These are phyloP conservation scores for Penicillium daleae DNA, from an alignment of 495 filamentous ascomycete genomes.

Conservation along the genomic window DNA sequence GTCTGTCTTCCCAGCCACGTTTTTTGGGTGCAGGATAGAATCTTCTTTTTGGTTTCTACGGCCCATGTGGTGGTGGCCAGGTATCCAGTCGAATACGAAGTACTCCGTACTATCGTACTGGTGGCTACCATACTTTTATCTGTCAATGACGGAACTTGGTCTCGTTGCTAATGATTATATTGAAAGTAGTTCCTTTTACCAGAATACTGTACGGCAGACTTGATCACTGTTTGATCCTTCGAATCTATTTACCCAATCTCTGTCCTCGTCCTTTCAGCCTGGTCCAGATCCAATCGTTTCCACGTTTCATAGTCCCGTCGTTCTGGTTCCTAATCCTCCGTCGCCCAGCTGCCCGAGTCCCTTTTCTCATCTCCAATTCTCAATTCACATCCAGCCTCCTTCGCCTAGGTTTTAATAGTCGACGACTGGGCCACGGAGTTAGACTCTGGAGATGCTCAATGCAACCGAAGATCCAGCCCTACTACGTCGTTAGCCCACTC, in stretches of 20 bases:
- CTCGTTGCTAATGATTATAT: too few relatives aligned
- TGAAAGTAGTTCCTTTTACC: too few relatives aligned
- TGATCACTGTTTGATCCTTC: too few relatives aligned
- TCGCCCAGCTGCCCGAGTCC: background rate
- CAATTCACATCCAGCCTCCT: background rate
- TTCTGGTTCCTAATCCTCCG: background rate
- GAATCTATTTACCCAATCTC: too few relatives aligned
- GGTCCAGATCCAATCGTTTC: background rate
- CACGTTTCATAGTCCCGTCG: background rate
- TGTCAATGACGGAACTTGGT: too few relatives aligned
- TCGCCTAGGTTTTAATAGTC: background rate
- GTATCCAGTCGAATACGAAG: background rate
- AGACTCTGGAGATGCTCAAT: background rate
- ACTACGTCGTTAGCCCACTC: background rate
- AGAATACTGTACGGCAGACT: too few relatives aligned
- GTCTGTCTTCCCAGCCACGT: conserved; percentile 16
- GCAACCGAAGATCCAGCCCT: background rate
- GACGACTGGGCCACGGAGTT: background rate
- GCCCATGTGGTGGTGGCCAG: conserved; percentile 6
- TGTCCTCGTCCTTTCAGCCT: too few relatives aligned
- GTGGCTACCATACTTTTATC: background rate
- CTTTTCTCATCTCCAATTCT: background rate
- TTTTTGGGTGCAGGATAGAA: conserved; percentile 14
- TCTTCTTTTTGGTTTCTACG: conserved; percentile 14
- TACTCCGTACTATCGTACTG: background rate